A percentile compares a stretch with the other conserved stretches of the same genome.
Evolutionary conservation across 805 yeast genomes (phyloP).

Genomic region (Kluyveromyces dobzhanskii): DNA sequence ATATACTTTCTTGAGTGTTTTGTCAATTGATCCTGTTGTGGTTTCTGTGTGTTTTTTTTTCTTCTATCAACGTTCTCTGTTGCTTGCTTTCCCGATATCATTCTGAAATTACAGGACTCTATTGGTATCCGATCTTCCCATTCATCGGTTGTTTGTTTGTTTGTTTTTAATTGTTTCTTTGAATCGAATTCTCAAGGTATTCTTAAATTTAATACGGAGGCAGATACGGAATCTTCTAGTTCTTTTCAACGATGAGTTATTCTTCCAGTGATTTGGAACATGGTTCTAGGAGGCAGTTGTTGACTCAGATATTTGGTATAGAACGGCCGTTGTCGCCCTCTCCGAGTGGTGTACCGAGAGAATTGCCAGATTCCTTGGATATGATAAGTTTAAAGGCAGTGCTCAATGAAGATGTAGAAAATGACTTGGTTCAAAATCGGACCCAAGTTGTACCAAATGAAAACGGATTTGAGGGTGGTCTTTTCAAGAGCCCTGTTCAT

Average conservation of each 20-base stretch:
- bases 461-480: background rate
- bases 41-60: no score
- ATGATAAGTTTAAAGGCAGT: slow-evolving; percentile 2
- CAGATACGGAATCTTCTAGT: no score
- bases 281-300: slow-evolving; percentile 12
- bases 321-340: slow-evolving; percentile 12
- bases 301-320: slow-evolving; percentile 23
- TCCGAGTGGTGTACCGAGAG: slow-evolving; percentile 1
- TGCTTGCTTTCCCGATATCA: no score
- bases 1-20: no score
- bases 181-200: no score
- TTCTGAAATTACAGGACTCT: no score
- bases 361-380: slow-evolving; percentile 12
- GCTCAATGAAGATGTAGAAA: slow-evolving; percentile 3
- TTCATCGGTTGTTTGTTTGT: no score
- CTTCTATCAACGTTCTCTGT: no score
- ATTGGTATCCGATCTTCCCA: no score
- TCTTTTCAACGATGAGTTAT: background rate
- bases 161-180: no score
- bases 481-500: slow-evolving; percentile 2
- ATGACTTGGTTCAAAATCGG: background rate
- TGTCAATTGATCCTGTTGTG: background rate
- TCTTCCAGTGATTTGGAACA: background rate
- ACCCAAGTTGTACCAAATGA: background rate
- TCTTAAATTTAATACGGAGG: no score